These are phyloP conservation scores for Cyberlindnera saturnus DNA, from an alignment of 805 yeast genomes.

Conservation along the genomic window DNA sequence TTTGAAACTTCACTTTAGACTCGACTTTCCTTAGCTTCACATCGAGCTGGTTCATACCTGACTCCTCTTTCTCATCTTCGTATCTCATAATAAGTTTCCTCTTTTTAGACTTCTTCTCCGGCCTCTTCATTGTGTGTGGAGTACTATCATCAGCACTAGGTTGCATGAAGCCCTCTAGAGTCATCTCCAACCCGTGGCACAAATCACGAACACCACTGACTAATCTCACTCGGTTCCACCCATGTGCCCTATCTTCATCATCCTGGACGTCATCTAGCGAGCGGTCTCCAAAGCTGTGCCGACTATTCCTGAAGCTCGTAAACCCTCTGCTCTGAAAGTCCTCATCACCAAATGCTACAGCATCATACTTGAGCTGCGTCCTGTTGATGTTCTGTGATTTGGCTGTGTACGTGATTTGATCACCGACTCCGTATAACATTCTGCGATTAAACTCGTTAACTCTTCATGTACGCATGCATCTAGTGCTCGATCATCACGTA, in stretches of 20 bases:
- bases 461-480: not conserved
- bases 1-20: conserved; percentile 15
- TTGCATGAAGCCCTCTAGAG: not conserved
- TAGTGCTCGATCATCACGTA: no score
- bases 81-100: not conserved
- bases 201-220: not conserved
- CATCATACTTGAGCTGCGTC: conserved; percentile 2
- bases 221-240: not conserved
- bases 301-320: not conserved
- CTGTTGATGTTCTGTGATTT: not conserved
- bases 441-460: not conserved
- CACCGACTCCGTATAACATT: not conserved
- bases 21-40: conserved; percentile 14
- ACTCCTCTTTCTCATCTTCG: conserved; percentile 30
- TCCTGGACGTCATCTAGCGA: not conserved
- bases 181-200: not conserved
- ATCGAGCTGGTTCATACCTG: not conserved
- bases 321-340: not conserved
- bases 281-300: not conserved
- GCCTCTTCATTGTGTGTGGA: no score
- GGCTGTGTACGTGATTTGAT: not conserved
- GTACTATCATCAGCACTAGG: not conserved
- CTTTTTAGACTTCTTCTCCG: not conserved
- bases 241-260: conserved; percentile 1
- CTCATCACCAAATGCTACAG: not conserved